phyloP scores from a whole-genome alignment of 2,329 filamentous ascomycete species.

The Laburnicola sp. region DNA sequence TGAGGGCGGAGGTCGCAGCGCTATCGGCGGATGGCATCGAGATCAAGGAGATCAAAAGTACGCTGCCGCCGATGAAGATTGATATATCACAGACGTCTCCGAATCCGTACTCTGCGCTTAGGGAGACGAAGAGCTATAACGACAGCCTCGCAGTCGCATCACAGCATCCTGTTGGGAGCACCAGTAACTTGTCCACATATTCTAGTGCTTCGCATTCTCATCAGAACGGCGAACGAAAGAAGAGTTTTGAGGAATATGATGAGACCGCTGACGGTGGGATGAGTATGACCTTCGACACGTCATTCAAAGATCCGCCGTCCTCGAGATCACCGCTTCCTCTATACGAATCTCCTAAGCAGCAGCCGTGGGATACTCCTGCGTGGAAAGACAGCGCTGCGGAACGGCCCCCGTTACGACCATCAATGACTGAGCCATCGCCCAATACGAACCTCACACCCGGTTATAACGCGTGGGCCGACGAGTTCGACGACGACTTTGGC shows the following conservation, averaged over 20 bases:
- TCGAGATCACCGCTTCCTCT: constrained; percentile 21
- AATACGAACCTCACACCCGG: constrained; percentile 27
- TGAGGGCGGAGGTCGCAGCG: constrained; percentile 69
- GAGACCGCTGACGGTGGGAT: constrained; percentile 42
- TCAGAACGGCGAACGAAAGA: constrained; percentile 11
- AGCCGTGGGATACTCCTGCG: constrained; percentile 15
- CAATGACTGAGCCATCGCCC: constrained; percentile 34
- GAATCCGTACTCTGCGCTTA: constrained; percentile 32
- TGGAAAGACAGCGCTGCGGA: constrained; percentile 26
- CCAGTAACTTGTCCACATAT: constrained; percentile 20
- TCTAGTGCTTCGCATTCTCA: constrained; percentile 22
- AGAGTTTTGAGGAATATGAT: constrained; percentile 41
- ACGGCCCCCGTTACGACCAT: constrained; percentile 34
- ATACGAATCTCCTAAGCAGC: constrained; percentile 15
- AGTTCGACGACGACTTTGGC: constrained; percentile 52
- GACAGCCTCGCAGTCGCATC: constrained; percentile 33
- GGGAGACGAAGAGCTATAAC: constrained; percentile 49
- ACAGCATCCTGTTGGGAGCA: constrained; percentile 17
- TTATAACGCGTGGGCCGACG: constrained; percentile 54
- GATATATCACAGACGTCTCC: constrained; percentile 38
- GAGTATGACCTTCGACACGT: constrained; percentile 51
- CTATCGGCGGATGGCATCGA: constrained; percentile 71
- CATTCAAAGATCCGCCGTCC: constrained; percentile 32
- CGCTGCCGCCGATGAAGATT: constrained; percentile 86
- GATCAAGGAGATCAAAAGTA: constrained; percentile 82